Percentiles rank a stretch among this genome's conserved stretches.
phyloP scores from a whole-genome alignment of 495 filamentous ascomycete genomes.

The Penicillium tannophilum region DNA sequence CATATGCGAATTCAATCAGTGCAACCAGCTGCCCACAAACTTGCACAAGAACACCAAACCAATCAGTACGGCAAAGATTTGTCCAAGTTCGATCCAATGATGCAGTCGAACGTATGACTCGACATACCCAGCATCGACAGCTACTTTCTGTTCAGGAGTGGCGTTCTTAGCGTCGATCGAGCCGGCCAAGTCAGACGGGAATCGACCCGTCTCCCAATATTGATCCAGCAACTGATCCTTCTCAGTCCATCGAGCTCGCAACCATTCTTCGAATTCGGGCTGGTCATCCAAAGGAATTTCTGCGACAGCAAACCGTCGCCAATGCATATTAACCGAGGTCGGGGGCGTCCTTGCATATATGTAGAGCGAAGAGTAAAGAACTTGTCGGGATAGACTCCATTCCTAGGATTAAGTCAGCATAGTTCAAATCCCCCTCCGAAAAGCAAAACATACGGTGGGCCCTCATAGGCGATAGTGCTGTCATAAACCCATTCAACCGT shows the following conservation, averaged over 20 bases:
- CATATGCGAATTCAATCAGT: slow-evolving; percentile 3
- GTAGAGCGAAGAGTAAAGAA: slow-evolving; percentile 66
- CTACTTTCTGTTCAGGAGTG: slow-evolving; percentile 33
- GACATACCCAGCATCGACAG: slow-evolving; percentile 53
- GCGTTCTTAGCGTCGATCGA: slow-evolving; percentile 41
- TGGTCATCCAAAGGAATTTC: slow-evolving; percentile 62
- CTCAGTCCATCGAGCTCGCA: slow-evolving; percentile 60
- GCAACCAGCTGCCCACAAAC: slow-evolving; percentile 11
- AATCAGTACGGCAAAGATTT: slow-evolving; percentile 56
- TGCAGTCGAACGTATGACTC: slow-evolving; percentile 58
- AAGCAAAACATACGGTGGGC: slow-evolving; percentile 57
- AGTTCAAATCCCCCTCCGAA: neutral
- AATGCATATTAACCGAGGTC: slow-evolving; percentile 72
- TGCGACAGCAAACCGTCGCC: slow-evolving; percentile 61
- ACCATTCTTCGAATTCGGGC: slow-evolving; percentile 59
- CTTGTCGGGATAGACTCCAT: slow-evolving; percentile 63
- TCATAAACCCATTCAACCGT: slow-evolving; percentile 71
- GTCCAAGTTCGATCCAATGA: slow-evolving; percentile 55
- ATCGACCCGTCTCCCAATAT: slow-evolving; percentile 59
- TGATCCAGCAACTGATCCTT: slow-evolving; percentile 64
- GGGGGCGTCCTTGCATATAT: slow-evolving; percentile 68
- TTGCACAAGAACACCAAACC: slow-evolving; percentile 35
- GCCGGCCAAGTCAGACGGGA: slow-evolving; percentile 59
- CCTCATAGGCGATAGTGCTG: slow-evolving; percentile 69
- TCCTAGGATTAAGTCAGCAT: slow-evolving; percentile 38